These are phyloP conservation scores for Prunus kanzakura DNA, from an alignment of 306 rosid genomes.

Conservation along the genomic window DNA sequence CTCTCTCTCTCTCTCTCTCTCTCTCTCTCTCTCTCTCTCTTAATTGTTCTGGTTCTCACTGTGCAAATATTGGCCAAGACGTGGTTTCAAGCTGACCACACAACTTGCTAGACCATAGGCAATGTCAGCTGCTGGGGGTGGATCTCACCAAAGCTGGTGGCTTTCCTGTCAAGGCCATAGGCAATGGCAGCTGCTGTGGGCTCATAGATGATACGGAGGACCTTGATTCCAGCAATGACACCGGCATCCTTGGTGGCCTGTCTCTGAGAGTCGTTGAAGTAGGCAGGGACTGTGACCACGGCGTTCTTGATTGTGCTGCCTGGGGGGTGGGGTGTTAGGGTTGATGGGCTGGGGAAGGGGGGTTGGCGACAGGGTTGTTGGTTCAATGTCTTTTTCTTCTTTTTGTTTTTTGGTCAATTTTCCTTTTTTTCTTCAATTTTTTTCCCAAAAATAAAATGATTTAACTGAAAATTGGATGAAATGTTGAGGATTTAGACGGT, in stretches of 20 bases:
- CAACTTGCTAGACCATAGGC: slow-evolving; percentile 45
- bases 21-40: neutral
- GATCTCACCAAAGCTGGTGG: no score
- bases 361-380: no score
- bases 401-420: no score
- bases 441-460: no score
- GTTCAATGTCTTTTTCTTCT: no score
- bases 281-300: slow-evolving; percentile 67
- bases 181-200: slow-evolving; percentile 77
- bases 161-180: slow-evolving; percentile 32
- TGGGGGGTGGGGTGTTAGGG: slow-evolving; percentile 7
- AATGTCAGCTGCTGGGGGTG: slow-evolving; percentile 65
- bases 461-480: no score
- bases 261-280: slow-evolving; percentile 68
- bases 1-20: neutral
- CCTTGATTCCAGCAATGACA: slow-evolving; percentile 67
- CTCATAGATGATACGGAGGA: slow-evolving; percentile 58
- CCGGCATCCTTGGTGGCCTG: slow-evolving; percentile 79
- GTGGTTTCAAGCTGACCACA: neutral
- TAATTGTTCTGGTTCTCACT: neutral
- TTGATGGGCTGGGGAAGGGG: no score
- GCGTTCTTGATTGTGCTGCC: slow-evolving; percentile 55
- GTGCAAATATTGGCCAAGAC: neutral
- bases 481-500: no score
- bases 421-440: no score